phyloP scores from a whole-genome alignment of 768 basidiomycete species.

The Termitomyces sp. region DNA sequence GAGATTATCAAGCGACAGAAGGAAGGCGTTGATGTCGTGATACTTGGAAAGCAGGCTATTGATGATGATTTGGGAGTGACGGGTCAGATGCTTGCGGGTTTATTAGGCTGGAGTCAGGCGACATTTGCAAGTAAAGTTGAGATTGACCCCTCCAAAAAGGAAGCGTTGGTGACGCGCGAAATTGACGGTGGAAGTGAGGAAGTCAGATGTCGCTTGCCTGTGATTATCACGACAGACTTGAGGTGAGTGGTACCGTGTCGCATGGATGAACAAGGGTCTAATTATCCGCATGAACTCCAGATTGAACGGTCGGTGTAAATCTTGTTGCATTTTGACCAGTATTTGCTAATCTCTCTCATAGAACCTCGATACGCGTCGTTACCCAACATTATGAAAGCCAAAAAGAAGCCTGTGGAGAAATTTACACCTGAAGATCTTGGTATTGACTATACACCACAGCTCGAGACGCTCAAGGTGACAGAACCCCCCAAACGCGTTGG shows the following conservation, averaged over 20 bases:
- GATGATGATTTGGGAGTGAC: slow-evolving; percentile 96
- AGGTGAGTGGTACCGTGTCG: slow-evolving; percentile 44
- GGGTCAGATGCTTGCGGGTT: slow-evolving; percentile 94
- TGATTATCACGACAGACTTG: slow-evolving; percentile 89
- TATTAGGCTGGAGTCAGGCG: slow-evolving; percentile 90
- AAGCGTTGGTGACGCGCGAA: slow-evolving; percentile 75
- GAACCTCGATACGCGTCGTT: slow-evolving; percentile 97
- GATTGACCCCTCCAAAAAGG: slow-evolving; percentile 55
- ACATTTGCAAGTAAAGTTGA: slow-evolving; percentile 90
- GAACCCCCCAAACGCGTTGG: slow-evolving; percentile 91
- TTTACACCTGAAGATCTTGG: slow-evolving; percentile 73
- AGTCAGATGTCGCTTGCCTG: slow-evolving; percentile 70
- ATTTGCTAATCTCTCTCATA: slow-evolving; percentile 21
- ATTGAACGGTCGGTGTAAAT: slow-evolving; percentile 55
- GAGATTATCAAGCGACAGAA: slow-evolving; percentile 64
- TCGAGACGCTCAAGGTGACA: slow-evolving; percentile 82
- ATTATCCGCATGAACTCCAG: slow-evolving; percentile 26
- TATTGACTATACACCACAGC: slow-evolving; percentile 73
- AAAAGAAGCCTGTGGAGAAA: slow-evolving; percentile 94
- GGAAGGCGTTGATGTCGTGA: slow-evolving; percentile 71
- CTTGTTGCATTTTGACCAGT: not conserved
- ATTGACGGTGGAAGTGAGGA: slow-evolving; percentile 93
- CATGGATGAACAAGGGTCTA: not conserved
- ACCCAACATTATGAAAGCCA: slow-evolving; percentile 99
- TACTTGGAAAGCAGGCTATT: slow-evolving; percentile 97